These are phyloP conservation scores for Chrysoporthe deuterocubensis DNA, from an alignment of 2,329 filamentous ascomycete genomes.

Conservation along the genomic window DNA sequence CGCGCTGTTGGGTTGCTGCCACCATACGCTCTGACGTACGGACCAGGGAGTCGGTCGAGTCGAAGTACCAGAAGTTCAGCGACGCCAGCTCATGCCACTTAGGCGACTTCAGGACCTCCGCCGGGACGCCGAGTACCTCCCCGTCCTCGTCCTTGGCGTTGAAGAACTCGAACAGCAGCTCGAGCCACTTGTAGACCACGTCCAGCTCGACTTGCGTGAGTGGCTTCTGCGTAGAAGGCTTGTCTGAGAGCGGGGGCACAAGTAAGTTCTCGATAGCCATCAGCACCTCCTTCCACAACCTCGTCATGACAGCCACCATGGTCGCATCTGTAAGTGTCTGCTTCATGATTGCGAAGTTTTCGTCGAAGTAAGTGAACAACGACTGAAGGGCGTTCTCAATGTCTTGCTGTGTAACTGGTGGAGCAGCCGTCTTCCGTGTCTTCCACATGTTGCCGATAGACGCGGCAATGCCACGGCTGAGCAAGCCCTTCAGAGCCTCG, in stretches of 20 bases:
- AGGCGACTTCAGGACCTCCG: slow-evolving; percentile 90
- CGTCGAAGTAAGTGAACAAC: slow-evolving; percentile 92
- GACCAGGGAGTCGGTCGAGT: slow-evolving; percentile 86
- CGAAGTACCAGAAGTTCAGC: slow-evolving; percentile 98
- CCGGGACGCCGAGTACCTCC: slow-evolving; percentile 84
- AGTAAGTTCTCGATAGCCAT: slow-evolving; percentile 88
- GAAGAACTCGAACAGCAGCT: slow-evolving; percentile 92
- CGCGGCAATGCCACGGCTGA: slow-evolving; percentile 72
- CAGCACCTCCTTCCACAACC: slow-evolving; percentile 96
- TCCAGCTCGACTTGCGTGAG: slow-evolving; percentile 88
- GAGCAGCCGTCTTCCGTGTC: slow-evolving; percentile 58
- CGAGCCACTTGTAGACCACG: slow-evolving; percentile 92
- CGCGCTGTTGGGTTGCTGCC: slow-evolving; percentile 76
- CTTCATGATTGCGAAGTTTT: slow-evolving; percentile 99
- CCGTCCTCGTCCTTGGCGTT: slow-evolving; percentile 84
- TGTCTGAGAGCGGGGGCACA: slow-evolving; percentile 93
- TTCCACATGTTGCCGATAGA: slow-evolving; percentile 73
- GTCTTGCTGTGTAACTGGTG: slow-evolving; percentile 70
- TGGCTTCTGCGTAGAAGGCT: slow-evolving; percentile 82
- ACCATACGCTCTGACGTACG: slow-evolving; percentile 97
- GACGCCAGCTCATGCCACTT: slow-evolving; percentile 98
- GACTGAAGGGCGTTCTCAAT: slow-evolving; percentile 81
- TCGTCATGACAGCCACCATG: slow-evolving; percentile 99
- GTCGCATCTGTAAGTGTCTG: slow-evolving; percentile 90
- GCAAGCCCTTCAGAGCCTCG: slow-evolving; percentile 74